phyloP scores from a whole-genome alignment of 202 grass and related monocot species.

The Eragrostis tef region DNA sequence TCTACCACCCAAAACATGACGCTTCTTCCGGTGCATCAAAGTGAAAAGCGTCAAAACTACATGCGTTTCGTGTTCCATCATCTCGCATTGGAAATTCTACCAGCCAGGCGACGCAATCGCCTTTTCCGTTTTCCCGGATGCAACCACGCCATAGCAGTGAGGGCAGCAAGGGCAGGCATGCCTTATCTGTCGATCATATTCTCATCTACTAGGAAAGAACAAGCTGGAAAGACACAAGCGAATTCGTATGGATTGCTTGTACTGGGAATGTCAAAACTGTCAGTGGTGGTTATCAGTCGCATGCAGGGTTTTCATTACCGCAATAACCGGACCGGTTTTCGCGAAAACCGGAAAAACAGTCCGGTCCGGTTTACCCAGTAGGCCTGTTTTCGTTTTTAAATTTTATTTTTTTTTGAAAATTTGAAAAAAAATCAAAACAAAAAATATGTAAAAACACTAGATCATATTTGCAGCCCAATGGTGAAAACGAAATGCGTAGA shows the following conservation, averaged over 20 bases:
- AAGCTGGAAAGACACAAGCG: background rate
- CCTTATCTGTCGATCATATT: background rate
- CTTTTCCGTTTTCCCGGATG: slow-evolving; percentile 15
- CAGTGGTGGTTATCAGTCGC: background rate
- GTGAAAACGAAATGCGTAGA: too few species aligned
- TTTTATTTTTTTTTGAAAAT: too few species aligned
- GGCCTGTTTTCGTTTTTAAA: too few species aligned
- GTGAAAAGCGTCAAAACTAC: background rate
- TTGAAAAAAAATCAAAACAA: too few species aligned
- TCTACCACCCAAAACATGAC: background rate
- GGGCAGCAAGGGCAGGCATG: background rate
- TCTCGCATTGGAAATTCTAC: background rate
- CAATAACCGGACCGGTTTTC: too few species aligned
- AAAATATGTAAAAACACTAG: too few species aligned
- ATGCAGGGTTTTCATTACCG: too few species aligned
- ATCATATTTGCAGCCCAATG: too few species aligned
- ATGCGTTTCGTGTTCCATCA: background rate
- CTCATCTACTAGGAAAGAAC: slow-evolving; percentile 13
- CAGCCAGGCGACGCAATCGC: background rate
- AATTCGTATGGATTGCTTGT: background rate
- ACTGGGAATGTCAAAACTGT: background rate
- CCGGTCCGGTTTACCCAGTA: too few species aligned
- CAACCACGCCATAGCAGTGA: slow-evolving; percentile 16
- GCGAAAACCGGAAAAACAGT: too few species aligned
- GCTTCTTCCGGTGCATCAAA: background rate